A percentile compares a stretch with the other conserved stretches of the same genome.
phyloP scores from a whole-genome alignment of 2,329 filamentous ascomycete species.

The Colletotrichum costaricense region DNA sequence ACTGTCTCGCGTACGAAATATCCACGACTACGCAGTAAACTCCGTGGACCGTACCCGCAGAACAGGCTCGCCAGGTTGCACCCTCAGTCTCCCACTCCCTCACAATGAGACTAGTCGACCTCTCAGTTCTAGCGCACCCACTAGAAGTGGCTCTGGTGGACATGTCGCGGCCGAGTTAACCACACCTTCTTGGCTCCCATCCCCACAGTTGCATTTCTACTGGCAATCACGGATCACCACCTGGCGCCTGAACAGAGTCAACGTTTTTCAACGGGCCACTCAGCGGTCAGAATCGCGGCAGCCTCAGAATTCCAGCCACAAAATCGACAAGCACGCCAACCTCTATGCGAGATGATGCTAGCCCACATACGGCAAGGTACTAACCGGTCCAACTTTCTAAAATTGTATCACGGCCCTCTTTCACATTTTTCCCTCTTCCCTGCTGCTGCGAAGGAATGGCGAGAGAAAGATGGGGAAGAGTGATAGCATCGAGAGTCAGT shows the following conservation, averaged over 20 bases:
- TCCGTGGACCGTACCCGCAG: constrained; percentile 8
- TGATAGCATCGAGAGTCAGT: background rate
- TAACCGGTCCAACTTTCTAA: constrained; percentile 15
- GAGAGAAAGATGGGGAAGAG: constrained; percentile 12
- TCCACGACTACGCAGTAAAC: background rate
- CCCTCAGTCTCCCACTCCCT: constrained; percentile 19
- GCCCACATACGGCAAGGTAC: constrained; percentile 20
- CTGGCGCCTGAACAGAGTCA: constrained; percentile 15
- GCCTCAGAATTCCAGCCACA: constrained; percentile 32
- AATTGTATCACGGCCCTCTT: constrained; percentile 20
- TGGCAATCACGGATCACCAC: constrained; percentile 29
- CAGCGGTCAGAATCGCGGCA: constrained; percentile 11
- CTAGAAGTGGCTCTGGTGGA: constrained; percentile 21
- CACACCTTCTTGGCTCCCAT: constrained; percentile 11
- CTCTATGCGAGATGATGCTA: constrained; percentile 14
- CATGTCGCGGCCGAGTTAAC: constrained; percentile 21
- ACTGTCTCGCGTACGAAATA: constrained; percentile 7
- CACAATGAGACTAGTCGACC: constrained; percentile 13
- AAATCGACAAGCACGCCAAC: constrained; percentile 15
- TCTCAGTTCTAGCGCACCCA: constrained; percentile 24
- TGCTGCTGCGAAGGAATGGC: constrained; percentile 8
- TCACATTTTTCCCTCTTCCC: constrained; percentile 11
- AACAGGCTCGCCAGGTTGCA: constrained; percentile 31
- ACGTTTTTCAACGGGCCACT: constrained; percentile 23
- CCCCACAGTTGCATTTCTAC: constrained; percentile 24